Base-by-base conservation (phyloP, 768 basidiomycete genomes). In the Tremella fuciformis region DNA sequence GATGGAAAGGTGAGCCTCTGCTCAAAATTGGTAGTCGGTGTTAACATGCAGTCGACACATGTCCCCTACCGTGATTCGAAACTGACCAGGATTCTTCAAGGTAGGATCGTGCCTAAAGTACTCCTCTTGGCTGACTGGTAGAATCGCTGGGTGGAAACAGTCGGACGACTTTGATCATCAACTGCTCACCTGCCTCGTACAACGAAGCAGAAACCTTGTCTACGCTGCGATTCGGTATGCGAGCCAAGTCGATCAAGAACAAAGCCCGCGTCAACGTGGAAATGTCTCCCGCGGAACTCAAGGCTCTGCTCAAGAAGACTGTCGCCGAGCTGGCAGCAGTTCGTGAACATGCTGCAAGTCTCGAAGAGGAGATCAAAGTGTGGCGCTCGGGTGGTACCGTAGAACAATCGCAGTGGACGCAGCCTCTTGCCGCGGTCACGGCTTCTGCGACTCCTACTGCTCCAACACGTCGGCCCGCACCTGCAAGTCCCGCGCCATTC, bases 181-280 rank as follows among this genome's bases (percentile, higher is more conserved):
- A 77, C 78, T 98, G 96, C 74, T 99, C 96, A 16, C 96, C 96
- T 16, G 93, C 91, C 1, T 86, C 89, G 0, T 99, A 92, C 80
- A 99, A 99, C 72, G 96, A 98, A 76, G 81, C 89, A 1, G 96
- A 99, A 78, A 99, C 96, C 0, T 81, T 99, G 34, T 88, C 88
- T 2, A 99, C 96, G 2, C 84, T 99, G n/a, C 88, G 96, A 22
- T 99, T 99, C 77, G 96, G 96, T 81, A 98, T 98, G 76, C 90
- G 96, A 64, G 94, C 96, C n/a, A 99, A 99, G 79, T 89, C 90
- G n/a, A 99, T 99, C 85, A 98, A 98, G 89, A 99, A 99, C 79
- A 90, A 89, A 60, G 96, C 96, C 60, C 88, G 96, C 47, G 90
- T 99, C 80, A 99, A 99, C 77, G 91, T 92, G 53, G 96, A 99